These are phyloP conservation scores for Phytophthora tentaculata DNA, from an alignment of 352 stramenopile genomes.

Conservation along the genomic window DNA sequence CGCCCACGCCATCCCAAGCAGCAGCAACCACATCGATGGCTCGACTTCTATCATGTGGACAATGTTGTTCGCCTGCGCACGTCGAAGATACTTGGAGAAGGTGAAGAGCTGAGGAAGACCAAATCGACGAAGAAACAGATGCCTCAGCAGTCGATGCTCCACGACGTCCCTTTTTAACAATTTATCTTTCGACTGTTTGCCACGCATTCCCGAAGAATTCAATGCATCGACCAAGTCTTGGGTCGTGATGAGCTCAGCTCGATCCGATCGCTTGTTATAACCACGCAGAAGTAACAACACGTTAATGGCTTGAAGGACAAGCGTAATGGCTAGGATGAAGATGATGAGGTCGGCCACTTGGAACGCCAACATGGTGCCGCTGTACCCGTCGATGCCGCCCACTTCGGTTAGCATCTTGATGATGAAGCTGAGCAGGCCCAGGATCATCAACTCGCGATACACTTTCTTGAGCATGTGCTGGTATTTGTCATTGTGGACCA, in stretches of 20 bases:
- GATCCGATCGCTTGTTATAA: slow-evolving; percentile 45
- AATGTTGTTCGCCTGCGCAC: slow-evolving; percentile 74
- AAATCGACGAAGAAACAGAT: slow-evolving; percentile 49
- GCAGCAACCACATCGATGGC: slow-evolving; percentile 63
- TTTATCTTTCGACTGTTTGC: not conserved
- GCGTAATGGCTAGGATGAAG: slow-evolving; percentile 55
- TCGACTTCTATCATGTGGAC: slow-evolving; percentile 78
- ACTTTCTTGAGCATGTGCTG: slow-evolving; percentile 68
- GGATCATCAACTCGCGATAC: slow-evolving; percentile 67
- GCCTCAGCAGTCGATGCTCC: slow-evolving; percentile 45
- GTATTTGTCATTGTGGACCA: slow-evolving; percentile 55
- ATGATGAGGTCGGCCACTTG: slow-evolving; percentile 60
- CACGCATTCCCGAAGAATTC: not conserved
- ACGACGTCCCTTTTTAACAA: slow-evolving; percentile 24
- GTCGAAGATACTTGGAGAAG: slow-evolving; percentile 75
- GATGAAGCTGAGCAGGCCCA: slow-evolving; percentile 54
- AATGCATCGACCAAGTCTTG: slow-evolving; percentile 40
- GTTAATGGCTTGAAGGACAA: slow-evolving; percentile 52
- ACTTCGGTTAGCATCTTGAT: slow-evolving; percentile 58
- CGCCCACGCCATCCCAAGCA: slow-evolving; percentile 50
- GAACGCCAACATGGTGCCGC: slow-evolving; percentile 44
- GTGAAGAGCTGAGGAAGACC: slow-evolving; percentile 57
- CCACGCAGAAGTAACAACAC: slow-evolving; percentile 46
- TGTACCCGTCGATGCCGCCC: slow-evolving; percentile 35
- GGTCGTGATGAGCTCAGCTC: slow-evolving; percentile 49